These are phyloP conservation scores for Glomus cerebriforme DNA, from an alignment of 192 early-diverging fungal genomes.

Conservation along the genomic window DNA sequence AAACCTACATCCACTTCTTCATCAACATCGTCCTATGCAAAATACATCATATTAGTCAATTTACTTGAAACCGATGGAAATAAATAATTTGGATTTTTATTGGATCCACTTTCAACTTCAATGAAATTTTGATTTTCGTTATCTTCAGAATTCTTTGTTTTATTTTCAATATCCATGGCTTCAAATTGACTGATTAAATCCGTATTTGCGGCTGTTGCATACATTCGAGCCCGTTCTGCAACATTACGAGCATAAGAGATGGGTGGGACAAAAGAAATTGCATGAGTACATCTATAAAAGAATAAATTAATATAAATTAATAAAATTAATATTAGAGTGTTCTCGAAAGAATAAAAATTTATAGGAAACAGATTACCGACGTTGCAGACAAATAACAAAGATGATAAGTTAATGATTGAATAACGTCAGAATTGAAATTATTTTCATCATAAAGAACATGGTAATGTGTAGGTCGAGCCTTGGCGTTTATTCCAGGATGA, in stretches of 20 bases:
- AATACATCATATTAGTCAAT: no score
- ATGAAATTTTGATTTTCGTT: neutral
- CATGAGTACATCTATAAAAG: constrained; percentile 68
- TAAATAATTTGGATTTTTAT: no score
- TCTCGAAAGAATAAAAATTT: no score
- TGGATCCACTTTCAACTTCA: no score
- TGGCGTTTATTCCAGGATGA: constrained; percentile 90
- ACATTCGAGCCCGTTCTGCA: constrained; percentile 80
- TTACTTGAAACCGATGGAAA: no score
- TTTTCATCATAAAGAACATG: constrained; percentile 89
- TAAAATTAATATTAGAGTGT: no score
- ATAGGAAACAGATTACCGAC: neutral
- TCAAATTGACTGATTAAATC: neutral
- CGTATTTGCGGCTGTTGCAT: constrained; percentile 56
- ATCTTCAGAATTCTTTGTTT: no score
- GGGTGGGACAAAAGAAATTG: constrained; percentile 60
- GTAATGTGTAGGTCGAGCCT: constrained; percentile 90
- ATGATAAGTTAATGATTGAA: neutral
- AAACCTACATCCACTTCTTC: no score
- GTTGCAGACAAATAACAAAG: neutral
- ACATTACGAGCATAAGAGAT: constrained; percentile 90
- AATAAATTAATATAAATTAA: no score
- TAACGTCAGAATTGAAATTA: constrained; percentile 66
- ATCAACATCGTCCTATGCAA: no score
- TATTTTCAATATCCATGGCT: neutral